phyloP scores from a whole-genome alignment of 1,284 basidiomycete species.

The Ustilago trichophora region DNA sequence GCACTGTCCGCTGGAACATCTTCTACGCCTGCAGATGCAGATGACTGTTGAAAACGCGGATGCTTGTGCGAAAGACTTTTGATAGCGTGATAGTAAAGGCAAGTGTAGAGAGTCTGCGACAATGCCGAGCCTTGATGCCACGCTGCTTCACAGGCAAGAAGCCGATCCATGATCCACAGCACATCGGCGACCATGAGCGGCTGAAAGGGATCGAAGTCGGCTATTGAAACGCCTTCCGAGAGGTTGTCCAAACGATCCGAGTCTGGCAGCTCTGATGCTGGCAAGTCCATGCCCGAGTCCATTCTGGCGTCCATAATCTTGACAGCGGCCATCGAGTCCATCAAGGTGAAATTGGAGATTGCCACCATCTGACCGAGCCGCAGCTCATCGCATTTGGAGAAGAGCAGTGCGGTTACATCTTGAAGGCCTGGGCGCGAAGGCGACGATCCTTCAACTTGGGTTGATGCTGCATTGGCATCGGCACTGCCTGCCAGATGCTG shows the following conservation, averaged over 20 bases:
- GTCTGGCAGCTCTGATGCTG: conserved; percentile 40
- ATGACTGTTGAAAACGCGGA: conserved; percentile 46
- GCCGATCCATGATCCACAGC: conserved; percentile 85
- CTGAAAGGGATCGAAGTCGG: conserved; percentile 74
- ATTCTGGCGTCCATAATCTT: conserved; percentile 89
- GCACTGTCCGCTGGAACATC: too few species aligned
- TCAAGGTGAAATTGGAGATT: conserved; percentile 76
- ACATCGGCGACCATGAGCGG: conserved; percentile 78
- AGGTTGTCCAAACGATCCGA: conserved; percentile 69
- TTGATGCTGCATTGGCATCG: too few species aligned
- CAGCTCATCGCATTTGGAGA: conserved; percentile 45
- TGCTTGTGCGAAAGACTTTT: conserved; percentile 61
- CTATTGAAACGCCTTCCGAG: background rate
- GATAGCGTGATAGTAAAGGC: conserved; percentile 79
- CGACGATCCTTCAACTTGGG: too few species aligned
- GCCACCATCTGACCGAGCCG: conserved; percentile 74
- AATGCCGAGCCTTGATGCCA: conserved; percentile 86
- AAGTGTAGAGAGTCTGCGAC: conserved; percentile 84
- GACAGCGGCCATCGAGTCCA: conserved; percentile 88
- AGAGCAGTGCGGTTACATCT: conserved; percentile 32
- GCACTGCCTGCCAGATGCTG: too few species aligned
- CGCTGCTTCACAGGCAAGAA: conserved; percentile 82
- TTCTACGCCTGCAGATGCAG: too few species aligned
- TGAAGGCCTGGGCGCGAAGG: too few species aligned
- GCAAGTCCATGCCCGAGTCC: conserved; percentile 78